These are phyloP conservation scores for Lonicera japonica DNA, from an alignment of 129 eudicot genomes.

Conservation along the genomic window DNA sequence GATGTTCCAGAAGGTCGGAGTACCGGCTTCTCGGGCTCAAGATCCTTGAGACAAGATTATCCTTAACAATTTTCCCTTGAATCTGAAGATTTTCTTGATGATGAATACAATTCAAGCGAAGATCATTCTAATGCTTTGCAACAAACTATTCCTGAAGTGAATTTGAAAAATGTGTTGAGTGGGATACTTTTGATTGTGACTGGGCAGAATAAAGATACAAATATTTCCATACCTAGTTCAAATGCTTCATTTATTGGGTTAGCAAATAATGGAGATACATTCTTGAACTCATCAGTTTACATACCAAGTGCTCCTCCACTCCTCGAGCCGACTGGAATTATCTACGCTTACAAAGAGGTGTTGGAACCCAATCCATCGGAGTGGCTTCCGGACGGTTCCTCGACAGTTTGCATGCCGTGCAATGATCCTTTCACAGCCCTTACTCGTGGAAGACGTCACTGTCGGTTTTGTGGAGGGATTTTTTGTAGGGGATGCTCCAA, in stretches of 20 bases:
- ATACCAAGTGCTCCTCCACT: constrained; percentile 97
- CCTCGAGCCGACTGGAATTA: constrained; percentile 48
- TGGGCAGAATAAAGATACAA: constrained; percentile 60
- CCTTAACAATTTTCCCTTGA: constrained; percentile 26
- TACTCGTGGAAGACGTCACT: constrained; percentile 97
- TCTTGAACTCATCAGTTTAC: constrained; percentile 75
- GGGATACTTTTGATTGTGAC: constrained; percentile 76
- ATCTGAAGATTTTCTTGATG: constrained; percentile 57
- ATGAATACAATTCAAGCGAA: constrained; percentile 43
- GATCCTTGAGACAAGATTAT: constrained; percentile 17
- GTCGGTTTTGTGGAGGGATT: constrained; percentile 95
- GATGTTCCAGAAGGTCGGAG: constrained; percentile 26
- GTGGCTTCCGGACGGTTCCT: constrained; percentile 95
- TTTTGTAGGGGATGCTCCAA: constrained; percentile 85
- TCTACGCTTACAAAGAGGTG: constrained; percentile 75
- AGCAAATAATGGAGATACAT: constrained; percentile 69
- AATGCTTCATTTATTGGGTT: constrained; percentile 74
- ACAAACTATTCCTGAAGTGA: constrained; percentile 59
- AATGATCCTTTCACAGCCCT: constrained; percentile 83
- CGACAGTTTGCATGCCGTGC: constrained; percentile 85
- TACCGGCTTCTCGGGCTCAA: neutral
- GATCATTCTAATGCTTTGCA: constrained; percentile 26
- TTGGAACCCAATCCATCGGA: constrained; percentile 94
- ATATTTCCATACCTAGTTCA: constrained; percentile 31
- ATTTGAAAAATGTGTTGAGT: constrained; percentile 69